Evolutionary conservation across 108 stramenopile species (phyloP), one percentile per base, ranked within the genome.

Genomic region (Conticribra guillardii): DNA sequence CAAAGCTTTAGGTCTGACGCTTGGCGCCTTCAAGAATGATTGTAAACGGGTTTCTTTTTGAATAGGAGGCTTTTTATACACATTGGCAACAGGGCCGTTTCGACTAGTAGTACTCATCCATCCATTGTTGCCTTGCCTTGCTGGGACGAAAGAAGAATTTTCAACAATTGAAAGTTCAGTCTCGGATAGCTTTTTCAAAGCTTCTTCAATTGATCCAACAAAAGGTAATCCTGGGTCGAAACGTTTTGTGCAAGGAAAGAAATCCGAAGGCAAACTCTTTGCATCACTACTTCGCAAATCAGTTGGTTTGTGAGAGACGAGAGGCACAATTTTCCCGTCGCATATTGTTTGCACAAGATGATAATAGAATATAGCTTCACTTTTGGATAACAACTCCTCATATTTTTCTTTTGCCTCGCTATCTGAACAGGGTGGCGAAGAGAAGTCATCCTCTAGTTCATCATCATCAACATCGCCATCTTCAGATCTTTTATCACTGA

Each of bases 301-400:
- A 22, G 44, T 51, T 32, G 17, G 32, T 21, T 60, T 59, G 41
- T 71, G 77, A 31, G 69, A 18, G 0, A 78, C 76, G 16, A 79
- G 66, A 9, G 72, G 81, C 4, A 67, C 47, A 3, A 78, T 78
- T 26, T 61, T 31, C 15, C 67, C 80, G 45, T 55, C 63, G 18
- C 19, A 46, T 45, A 70, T 29, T 23, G 73, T 64, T 48, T 55
- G 62, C 41, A 90, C 90, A 2, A 77, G 64, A 64, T 96, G 94
- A 74, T 91, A 84, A 63, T 88, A 96, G 73, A 96, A 96, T n/a
- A 96, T 82, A 1, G 89, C 82, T 74, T 93, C 91, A 48, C 87
- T 84, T 67, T 93, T 87, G 0, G 84, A 79, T 23, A 91, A 67
- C 4, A 82, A 72, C 28, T 82, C 74, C 57, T 93, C 88, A 57